Evolutionary conservation across 1,139 yeast species (phyloP).

Genomic region (Eremothecium gossypii): DNA sequence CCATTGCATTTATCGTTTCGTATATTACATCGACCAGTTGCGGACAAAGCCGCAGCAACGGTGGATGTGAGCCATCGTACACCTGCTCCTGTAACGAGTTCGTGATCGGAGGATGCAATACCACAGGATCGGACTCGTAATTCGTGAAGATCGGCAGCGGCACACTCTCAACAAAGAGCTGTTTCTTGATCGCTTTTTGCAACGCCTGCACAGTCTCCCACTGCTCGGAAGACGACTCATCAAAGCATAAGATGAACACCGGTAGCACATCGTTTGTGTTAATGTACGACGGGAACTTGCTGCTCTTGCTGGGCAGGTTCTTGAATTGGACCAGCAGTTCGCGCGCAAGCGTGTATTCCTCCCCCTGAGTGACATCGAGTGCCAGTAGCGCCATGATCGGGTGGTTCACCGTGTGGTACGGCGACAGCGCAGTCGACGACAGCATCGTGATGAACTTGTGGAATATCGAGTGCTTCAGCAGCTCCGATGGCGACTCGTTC

Average conservation of each 20-base stretch:
- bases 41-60: conserved; percentile 13
- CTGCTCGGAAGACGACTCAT: conserved; percentile 22
- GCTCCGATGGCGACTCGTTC: conserved; percentile 16
- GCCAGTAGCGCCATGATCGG: conserved; percentile 75
- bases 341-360: conserved; percentile 42
- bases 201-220: conserved; percentile 25
- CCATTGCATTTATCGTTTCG: conserved; percentile 20
- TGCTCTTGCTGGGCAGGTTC: conserved; percentile 25
- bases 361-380: conserved; percentile 31
- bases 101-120: conserved; percentile 33
- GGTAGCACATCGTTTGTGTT: conserved; percentile 50
- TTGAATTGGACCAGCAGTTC: conserved; percentile 43
- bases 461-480: conserved; percentile 42
- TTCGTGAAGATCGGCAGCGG: conserved; percentile 28
- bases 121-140: conserved; percentile 14
- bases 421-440: conserved; percentile 52
- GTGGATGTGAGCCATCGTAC: conserved; percentile 50
- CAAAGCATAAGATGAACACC: conserved; percentile 31
- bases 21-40: conserved; percentile 19
- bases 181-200: conserved; percentile 32
- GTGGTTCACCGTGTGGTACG: conserved; percentile 85
- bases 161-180: conserved; percentile 30
- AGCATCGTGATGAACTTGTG: conserved; percentile 51
- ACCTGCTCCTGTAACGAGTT: conserved; percentile 52
- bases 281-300: conserved; percentile 46